A percentile compares a stretch with the other conserved stretches of the same genome.
Evolutionary conservation across 1,139 yeast genomes (phyloP).

Genomic region (Blastobotrys petasosporus): DNA sequence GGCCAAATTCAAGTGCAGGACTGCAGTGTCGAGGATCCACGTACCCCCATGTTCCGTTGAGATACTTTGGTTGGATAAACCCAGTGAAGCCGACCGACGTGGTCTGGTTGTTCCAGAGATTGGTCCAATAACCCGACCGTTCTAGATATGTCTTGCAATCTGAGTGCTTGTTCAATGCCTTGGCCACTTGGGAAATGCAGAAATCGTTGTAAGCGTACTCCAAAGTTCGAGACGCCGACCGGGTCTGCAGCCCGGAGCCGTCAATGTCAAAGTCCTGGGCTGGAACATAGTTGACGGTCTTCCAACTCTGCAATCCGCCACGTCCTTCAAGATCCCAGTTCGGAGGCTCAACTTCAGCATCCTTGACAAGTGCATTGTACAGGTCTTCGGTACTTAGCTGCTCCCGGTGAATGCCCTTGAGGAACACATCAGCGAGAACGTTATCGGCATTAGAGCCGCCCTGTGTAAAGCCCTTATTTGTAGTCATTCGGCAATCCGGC

Average conservation of each 20-base stretch:
- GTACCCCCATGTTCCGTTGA: slow-evolving; percentile 32
- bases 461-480: slow-evolving; percentile 39
- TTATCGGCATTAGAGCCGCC: slow-evolving; percentile 41
- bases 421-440: slow-evolving; percentile 39
- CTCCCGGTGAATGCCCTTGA: slow-evolving; percentile 29
- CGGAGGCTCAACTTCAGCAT: slow-evolving; percentile 34
- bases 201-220: slow-evolving; percentile 40
- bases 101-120: slow-evolving; percentile 37
- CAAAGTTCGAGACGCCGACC: slow-evolving; percentile 38
- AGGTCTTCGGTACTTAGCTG: slow-evolving; percentile 35
- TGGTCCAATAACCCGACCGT: slow-evolving; percentile 38
- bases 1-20: slow-evolving; percentile 13
- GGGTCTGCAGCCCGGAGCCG: slow-evolving; percentile 20
- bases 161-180: slow-evolving; percentile 29
- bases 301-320: slow-evolving; percentile 13
- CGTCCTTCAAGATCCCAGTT: slow-evolving; percentile 14
- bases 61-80: slow-evolving; percentile 36
- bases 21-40: slow-evolving; percentile 17
- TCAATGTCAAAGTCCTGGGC: slow-evolving; percentile 11
- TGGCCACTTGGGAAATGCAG: slow-evolving; percentile 36
- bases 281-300: slow-evolving; percentile 12
- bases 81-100: slow-evolving; percentile 31
- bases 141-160: slow-evolving; percentile 33
- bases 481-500: slow-evolving; percentile 40
- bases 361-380: slow-evolving; percentile 36